phyloP scores from a whole-genome alignment of 108 stramenopile genomes.

The Cylindrotheca fusiformis region DNA sequence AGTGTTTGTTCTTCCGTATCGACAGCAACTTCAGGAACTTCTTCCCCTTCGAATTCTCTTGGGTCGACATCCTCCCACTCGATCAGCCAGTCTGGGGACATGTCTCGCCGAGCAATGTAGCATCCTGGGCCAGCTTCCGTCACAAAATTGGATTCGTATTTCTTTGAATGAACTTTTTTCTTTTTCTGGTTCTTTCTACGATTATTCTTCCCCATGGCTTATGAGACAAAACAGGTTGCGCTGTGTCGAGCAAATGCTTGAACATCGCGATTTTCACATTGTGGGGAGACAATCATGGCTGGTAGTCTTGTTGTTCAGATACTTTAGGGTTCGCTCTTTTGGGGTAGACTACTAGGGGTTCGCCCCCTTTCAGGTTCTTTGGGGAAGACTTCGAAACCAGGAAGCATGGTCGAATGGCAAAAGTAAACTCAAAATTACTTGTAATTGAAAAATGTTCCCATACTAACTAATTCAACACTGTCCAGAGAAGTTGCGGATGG shows the following conservation, averaged over 20 bases:
- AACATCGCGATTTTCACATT: neutral
- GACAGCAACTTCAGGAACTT: slow-evolving; percentile 51
- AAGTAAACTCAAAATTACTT: too few species aligned
- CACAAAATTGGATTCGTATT: slow-evolving; percentile 32
- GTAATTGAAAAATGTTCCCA: too few species aligned
- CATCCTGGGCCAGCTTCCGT: slow-evolving; percentile 53
- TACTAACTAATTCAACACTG: too few species aligned
- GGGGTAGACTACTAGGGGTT: too few species aligned
- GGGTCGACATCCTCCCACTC: slow-evolving; percentile 55
- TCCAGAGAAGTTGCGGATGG: too few species aligned
- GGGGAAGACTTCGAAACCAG: too few species aligned
- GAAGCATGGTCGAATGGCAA: too few species aligned
- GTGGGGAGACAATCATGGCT: too few species aligned
- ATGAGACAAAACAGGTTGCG: neutral
- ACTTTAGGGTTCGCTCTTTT: too few species aligned
- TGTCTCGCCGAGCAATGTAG: slow-evolving; percentile 32
- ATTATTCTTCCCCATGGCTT: slow-evolving; percentile 1
- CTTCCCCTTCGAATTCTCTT: slow-evolving; percentile 35
- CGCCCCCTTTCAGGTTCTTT: too few species aligned
- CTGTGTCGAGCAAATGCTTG: neutral
- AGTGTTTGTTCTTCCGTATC: slow-evolving; percentile 54
- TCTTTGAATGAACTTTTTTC: neutral
- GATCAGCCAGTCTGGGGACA: slow-evolving; percentile 27
- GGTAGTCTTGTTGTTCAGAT: too few species aligned
- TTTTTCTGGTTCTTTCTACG: neutral